Evolutionary conservation across 2,329 filamentous ascomycete genomes (phyloP), one percentile per base, ranked within the genome.

Genomic region (Ramichloridium luteum): DNA sequence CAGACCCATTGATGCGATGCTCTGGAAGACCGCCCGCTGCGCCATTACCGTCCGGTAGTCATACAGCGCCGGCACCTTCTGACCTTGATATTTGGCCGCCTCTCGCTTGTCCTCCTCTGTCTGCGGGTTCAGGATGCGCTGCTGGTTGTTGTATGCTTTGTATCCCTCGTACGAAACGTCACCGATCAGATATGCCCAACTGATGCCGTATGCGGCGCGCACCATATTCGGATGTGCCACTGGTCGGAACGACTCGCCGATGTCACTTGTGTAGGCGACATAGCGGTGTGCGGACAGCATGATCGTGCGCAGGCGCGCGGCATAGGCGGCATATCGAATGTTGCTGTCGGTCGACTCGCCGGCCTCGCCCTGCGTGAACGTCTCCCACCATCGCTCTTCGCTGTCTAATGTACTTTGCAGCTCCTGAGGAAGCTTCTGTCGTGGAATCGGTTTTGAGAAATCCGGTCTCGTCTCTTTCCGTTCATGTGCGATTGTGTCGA

Each of bases 151-250:
- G 56, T 94, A 96, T 5, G 88, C 79, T 54, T 94, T 93, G 65
- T 93, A 96, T 4, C 90, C 88, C 58, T 98, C 90, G 53, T 94
- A 78, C 18, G 72, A 69, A 28, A 96, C 88, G 51, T 98, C 90
- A 29, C 90, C 88, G 10, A 85, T 59, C 13, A 98, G 72, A 51
- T 98, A 98, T 8, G 80, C 67, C 90, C 90, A 96, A 2, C 83
- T 93, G 25, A 98, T 65, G 29, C 74, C 88, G 53, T 98, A 98
- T 4, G 90, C 90, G 28, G 73, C 66, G 37, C 78, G 73, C 8
- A 98, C 80, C 3, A 92, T 61, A 48, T 69, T 76, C 0, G 85
- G 88, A 53, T 94, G 86, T 3, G 88, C 86, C 23, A 98, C 71
- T 0, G 90, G 90, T 2, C 90, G 75, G 60, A 98, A 98, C 0